These are phyloP conservation scores for Cicer yamashitae DNA, from an alignment of 306 rosid species.

Conservation along the genomic window DNA sequence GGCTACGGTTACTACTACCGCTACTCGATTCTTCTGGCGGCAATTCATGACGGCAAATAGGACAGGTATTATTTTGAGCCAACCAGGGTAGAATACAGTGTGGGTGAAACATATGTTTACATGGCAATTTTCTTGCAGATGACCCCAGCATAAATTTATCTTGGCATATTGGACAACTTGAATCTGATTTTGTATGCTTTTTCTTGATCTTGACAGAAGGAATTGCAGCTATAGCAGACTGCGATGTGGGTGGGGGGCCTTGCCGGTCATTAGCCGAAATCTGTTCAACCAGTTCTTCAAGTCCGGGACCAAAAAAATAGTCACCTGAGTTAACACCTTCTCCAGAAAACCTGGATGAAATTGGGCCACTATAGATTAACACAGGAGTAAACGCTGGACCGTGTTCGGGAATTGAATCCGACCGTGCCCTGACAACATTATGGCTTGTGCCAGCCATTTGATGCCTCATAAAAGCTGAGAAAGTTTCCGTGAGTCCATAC, in stretches of 20 bases:
- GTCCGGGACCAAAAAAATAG: constrained; percentile 80
- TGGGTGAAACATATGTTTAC: constrained; percentile 69
- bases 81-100: constrained; percentile 85
- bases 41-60: constrained; percentile 81
- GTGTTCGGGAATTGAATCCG: constrained; percentile 57
- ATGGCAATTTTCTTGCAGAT: constrained; percentile 78
- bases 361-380: constrained; percentile 72
- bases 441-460: constrained; percentile 56
- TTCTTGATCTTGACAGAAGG: constrained; percentile 66
- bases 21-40: constrained; percentile 53
- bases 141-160: constrained; percentile 71
- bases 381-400: constrained; percentile 55
- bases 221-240: constrained; percentile 70
- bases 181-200: constrained; percentile 72
- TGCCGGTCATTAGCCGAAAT: constrained; percentile 65
- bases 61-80: constrained; percentile 77
- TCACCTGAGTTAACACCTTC: constrained; percentile 69
- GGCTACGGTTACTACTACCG: constrained; percentile 19
- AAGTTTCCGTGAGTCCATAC: constrained; percentile 55
- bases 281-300: constrained; percentile 81
- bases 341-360: constrained; percentile 66
- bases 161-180: constrained; percentile 76
- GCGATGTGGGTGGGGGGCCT: constrained; percentile 77
- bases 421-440: constrained; percentile 44
- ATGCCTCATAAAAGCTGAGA: constrained; percentile 63